Percentiles rank a stretch among this genome's conserved stretches.
phyloP scores from a whole-genome alignment of 2,329 filamentous ascomycete genomes.

The Colletotrichum sp. region DNA sequence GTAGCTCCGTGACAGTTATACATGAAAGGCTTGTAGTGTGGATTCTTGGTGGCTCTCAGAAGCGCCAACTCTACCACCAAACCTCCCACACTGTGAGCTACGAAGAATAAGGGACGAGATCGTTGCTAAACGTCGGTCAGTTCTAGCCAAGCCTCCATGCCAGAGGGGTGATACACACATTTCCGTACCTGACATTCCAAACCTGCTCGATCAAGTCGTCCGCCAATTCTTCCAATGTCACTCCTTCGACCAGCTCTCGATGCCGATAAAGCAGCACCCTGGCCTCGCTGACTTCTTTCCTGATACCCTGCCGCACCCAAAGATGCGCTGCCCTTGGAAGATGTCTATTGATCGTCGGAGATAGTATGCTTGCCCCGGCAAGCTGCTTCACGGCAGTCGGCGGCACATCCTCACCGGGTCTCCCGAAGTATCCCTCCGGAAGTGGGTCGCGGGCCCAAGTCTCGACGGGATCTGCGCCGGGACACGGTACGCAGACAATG shows the following conservation, averaged over 20 bases:
- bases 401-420: slow-evolving; percentile 24
- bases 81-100: slow-evolving; percentile 66
- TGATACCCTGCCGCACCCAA: slow-evolving; percentile 59
- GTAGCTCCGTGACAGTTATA: slow-evolving; percentile 64
- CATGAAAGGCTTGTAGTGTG: slow-evolving; percentile 47
- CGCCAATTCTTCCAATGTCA: slow-evolving; percentile 49
- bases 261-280: slow-evolving; percentile 58
- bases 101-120: slow-evolving; percentile 60
- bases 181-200: slow-evolving; percentile 32
- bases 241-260: slow-evolving; percentile 42
- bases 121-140: slow-evolving; percentile 21
- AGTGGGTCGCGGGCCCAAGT: slow-evolving; percentile 58
- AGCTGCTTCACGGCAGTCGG: slow-evolving; percentile 30
- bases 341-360: slow-evolving; percentile 2
- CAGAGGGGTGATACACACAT: slow-evolving; percentile 26
- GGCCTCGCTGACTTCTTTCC: slow-evolving; percentile 49
- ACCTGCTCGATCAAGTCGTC: slow-evolving; percentile 51
- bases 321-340: slow-evolving; percentile 39
- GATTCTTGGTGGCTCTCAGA: slow-evolving; percentile 46
- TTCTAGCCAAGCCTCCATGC: background rate
- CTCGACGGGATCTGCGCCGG: slow-evolving; percentile 54
- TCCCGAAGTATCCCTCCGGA: slow-evolving; percentile 49
- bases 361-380: slow-evolving; percentile 24
- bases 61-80: slow-evolving; percentile 63
- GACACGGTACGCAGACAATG: slow-evolving; percentile 57